Evolutionary conservation across 2,329 filamentous ascomycete species (phyloP).

Genomic region (Claviceps quebecensis): DNA sequence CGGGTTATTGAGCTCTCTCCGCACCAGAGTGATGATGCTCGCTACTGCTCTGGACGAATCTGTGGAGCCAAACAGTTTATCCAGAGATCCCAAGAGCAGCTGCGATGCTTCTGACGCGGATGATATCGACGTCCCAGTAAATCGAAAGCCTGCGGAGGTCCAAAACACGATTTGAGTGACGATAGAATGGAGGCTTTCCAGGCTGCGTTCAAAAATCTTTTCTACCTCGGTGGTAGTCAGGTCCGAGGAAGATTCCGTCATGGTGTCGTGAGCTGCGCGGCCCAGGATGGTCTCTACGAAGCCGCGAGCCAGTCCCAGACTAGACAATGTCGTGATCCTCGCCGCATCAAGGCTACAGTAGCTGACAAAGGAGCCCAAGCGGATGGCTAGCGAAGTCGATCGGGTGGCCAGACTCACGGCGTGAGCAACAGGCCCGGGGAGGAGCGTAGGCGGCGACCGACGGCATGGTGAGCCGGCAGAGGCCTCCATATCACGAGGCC

Average conservation of each 20-base stretch:
- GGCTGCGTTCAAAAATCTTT: slow-evolving; percentile 39
- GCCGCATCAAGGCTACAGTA: slow-evolving; percentile 39
- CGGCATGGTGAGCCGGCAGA: slow-evolving; percentile 9
- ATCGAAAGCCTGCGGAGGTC: slow-evolving; percentile 45
- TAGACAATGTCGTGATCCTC: slow-evolving; percentile 41
- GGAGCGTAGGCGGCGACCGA: slow-evolving; percentile 30
- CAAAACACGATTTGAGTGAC: slow-evolving; percentile 47
- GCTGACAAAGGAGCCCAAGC: slow-evolving; percentile 36
- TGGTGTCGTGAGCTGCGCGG: slow-evolving; percentile 36
- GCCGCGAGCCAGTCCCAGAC: slow-evolving; percentile 40
- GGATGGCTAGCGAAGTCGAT: slow-evolving; percentile 43
- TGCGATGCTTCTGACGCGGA: slow-evolving; percentile 43
- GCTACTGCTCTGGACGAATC: slow-evolving; percentile 54
- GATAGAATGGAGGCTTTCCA: slow-evolving; percentile 41
- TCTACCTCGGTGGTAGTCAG: slow-evolving; percentile 39
- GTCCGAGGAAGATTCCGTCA: slow-evolving; percentile 29
- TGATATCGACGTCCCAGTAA: slow-evolving; percentile 41
- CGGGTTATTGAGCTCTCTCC: slow-evolving; percentile 50
- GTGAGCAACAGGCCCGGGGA: slow-evolving; percentile 43
- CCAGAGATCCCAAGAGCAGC: slow-evolving; percentile 42
- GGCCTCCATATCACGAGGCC: slow-evolving; percentile 4
- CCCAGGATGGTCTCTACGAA: slow-evolving; percentile 40
- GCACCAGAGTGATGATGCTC: slow-evolving; percentile 49
- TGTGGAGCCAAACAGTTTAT: slow-evolving; percentile 54
- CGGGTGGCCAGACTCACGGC: slow-evolving; percentile 46